These are phyloP conservation scores for Rhododendron ovatum DNA, from an alignment of 148 eudicot species.

Conservation along the genomic window DNA sequence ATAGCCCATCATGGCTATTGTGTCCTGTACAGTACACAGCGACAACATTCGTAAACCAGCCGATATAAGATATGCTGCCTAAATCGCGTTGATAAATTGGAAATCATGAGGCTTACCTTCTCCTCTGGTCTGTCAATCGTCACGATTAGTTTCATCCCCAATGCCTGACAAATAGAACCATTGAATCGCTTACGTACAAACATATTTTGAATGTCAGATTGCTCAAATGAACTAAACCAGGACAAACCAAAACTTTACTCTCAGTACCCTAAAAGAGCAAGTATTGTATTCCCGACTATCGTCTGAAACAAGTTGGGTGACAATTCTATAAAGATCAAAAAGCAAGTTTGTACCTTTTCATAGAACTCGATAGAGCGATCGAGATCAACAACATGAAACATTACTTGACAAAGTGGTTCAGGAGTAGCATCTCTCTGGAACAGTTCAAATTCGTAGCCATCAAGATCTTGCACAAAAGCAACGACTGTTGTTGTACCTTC, in stretches of 20 bases:
- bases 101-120: constrained; percentile 39
- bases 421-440: constrained; percentile 71
- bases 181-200: background rate
- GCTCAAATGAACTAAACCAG: background rate
- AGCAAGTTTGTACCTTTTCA: constrained; percentile 54
- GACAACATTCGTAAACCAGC: background rate
- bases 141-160: constrained; percentile 73
- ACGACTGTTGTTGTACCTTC: constrained; percentile 75
- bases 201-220: too few relatives aligned
- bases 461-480: constrained; percentile 90
- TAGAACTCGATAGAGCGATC: constrained; percentile 90
- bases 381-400: constrained; percentile 95
- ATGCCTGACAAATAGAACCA: constrained; percentile 43
- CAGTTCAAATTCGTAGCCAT: constrained; percentile 85
- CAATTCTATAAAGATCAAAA: background rate
- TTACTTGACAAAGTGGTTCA: constrained; percentile 94
- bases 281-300: background rate
- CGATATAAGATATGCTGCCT: too few relatives aligned
- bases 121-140: constrained; percentile 79
- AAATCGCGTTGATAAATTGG: background rate
- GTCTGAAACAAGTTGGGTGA: background rate
- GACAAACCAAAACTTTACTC: background rate
- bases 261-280: background rate
- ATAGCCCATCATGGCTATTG: background rate
- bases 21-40: background rate